Evolutionary conservation across 1,139 yeast genomes (phyloP).

Genomic region (Debaryomyces singareniensis): DNA sequence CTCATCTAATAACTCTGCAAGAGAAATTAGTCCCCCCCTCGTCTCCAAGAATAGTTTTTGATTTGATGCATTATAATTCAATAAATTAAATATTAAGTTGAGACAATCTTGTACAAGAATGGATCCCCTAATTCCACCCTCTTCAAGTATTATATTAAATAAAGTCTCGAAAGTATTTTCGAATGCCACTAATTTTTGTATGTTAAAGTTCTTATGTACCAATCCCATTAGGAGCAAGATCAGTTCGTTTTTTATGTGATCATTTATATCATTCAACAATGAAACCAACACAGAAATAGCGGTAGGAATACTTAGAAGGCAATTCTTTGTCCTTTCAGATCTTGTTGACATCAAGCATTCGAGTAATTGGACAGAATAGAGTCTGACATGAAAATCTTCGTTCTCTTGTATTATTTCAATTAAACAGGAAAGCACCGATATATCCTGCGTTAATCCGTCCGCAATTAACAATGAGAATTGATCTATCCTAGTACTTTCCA

Average conservation of each 20-base stretch:
- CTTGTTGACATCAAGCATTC: slow-evolving; percentile 82
- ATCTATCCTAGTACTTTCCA: slow-evolving; percentile 58
- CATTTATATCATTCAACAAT: slow-evolving; percentile 65
- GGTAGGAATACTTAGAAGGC: slow-evolving; percentile 66
- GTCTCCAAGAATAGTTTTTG: slow-evolving; percentile 87
- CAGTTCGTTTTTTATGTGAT: slow-evolving; percentile 87
- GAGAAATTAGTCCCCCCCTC: slow-evolving; percentile 54
- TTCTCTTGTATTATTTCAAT: slow-evolving; percentile 48
- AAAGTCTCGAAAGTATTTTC: slow-evolving; percentile 85
- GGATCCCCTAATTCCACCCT: slow-evolving; percentile 91
- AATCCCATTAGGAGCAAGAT: slow-evolving; percentile 77
- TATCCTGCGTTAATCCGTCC: slow-evolving; percentile 79
- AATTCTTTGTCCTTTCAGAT: slow-evolving; percentile 66
- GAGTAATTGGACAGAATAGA: slow-evolving; percentile 77
- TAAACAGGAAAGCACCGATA: slow-evolving; percentile 50
- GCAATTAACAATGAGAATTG: slow-evolving; percentile 94
- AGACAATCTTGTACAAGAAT: slow-evolving; percentile 86
- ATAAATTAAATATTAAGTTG: slow-evolving; percentile 62
- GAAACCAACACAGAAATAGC: slow-evolving; percentile 73
- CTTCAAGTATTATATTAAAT: slow-evolving; percentile 71
- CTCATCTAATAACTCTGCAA: slow-evolving; percentile 58
- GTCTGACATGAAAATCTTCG: slow-evolving; percentile 64
- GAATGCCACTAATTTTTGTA: slow-evolving; percentile 90
- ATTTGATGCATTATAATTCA: slow-evolving; percentile 82
- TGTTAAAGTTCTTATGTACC: slow-evolving; percentile 75